Conservation (phyloP, 495 filamentous ascomycete genomes). For the Talaromyces thailandensis region DNA sequence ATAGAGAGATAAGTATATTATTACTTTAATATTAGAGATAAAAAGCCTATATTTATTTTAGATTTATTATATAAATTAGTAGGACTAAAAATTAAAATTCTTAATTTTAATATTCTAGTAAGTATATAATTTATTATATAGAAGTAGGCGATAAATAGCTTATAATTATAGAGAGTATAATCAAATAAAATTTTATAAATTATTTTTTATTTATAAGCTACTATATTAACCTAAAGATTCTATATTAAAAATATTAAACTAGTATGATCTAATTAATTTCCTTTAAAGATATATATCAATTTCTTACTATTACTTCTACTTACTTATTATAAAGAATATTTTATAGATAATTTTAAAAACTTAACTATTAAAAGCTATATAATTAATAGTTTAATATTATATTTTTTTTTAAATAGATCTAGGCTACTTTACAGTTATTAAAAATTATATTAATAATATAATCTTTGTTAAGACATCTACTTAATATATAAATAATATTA, state of each 20-base stretch:
- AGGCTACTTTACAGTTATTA: background rate
- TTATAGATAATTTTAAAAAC: background rate
- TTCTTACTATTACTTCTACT: background rate
- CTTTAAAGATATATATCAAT: background rate
- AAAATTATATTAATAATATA: background rate
- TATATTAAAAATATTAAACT: background rate
- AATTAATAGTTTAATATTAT: background rate
- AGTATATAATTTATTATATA: background rate
- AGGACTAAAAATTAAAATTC: background rate
- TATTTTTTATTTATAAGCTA: background rate
- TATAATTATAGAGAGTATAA: background rate
- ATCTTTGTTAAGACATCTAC: background rate
- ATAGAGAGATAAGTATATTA: background rate
- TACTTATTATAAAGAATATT: background rate
- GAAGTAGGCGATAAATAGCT: background rate
- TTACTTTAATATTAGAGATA: background rate
- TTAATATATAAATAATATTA: background rate
- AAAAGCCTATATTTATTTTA: background rate
- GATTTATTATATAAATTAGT: background rate
- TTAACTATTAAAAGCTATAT: background rate
- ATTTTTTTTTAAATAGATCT: background rate
- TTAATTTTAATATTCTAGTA: background rate
- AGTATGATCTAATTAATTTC: background rate
- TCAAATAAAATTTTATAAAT: background rate
- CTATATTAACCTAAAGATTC: background rate